Evolutionary conservation across 345 rosid genomes (phyloP), one percentile per base, ranked within the genome.

Genomic region (Cardamine occulta): DNA sequence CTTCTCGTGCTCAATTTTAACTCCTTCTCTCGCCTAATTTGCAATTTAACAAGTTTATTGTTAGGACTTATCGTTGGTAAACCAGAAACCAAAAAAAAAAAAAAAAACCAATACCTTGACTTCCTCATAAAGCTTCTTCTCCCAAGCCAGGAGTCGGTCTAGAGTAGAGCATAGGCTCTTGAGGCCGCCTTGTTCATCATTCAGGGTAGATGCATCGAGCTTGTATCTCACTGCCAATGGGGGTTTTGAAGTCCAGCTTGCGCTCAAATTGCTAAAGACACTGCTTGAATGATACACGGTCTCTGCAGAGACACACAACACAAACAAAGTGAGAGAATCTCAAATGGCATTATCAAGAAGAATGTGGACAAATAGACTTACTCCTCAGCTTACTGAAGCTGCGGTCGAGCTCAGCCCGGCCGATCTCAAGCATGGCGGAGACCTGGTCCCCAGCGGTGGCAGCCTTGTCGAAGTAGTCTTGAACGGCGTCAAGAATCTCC

Each of bases 241-340:
- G 24, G 98, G 98, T 67, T 91, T 93, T 12, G 94, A 89, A n/a
- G 93, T 88, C 98, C 98, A 93, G 81, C 81, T 93, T 3, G 98
- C 88, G 85, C 96, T 91, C 82, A 93, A 64, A 80, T 58, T 91
- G 81, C 96, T 91, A 42, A 89, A 79, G 68, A 93, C 76, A 69
- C 91, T 89, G 53, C 88, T 89, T n/a, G 98, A 93, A 80, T 93
- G 98, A 81, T 93, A 93, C 73, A 93, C 97, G 4, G 98, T 93
- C 83, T 84, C 98, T 93, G 96, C 73, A 61, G 51, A 42, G 17
- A 44, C 1, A 44, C 48, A 17, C 14, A 60, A 23, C 31, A 49
- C 9, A 14, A 15, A 64, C 4, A 35, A 14, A n/a, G 28, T 7
- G 6, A 56, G 54, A 28, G 54, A 39, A 26, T 67, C 21, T 48